Evolutionary conservation across 2,329 filamentous ascomycete genomes (phyloP).

Genomic region (Fusarium stilboides): DNA sequence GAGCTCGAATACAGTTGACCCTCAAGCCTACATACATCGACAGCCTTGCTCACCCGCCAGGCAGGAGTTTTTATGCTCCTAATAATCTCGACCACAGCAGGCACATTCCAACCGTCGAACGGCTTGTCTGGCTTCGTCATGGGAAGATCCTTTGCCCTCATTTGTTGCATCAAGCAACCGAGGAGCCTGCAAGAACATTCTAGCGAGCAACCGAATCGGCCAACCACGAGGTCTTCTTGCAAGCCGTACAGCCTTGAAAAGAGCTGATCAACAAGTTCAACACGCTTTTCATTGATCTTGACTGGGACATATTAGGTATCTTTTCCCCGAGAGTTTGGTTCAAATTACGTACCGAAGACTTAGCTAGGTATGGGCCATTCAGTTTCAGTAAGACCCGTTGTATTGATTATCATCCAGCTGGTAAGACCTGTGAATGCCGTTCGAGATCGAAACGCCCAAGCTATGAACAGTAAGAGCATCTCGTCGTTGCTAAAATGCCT

Average conservation of each 20-base stretch:
- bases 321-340: too few relatives aligned
- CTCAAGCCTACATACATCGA: background rate
- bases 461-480: background rate
- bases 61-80: background rate
- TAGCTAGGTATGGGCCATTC: background rate
- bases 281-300: background rate
- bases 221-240: background rate
- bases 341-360: background rate
- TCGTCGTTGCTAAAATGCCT: background rate
- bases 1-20: background rate
- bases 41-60: background rate
- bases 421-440: background rate
- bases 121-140: background rate
- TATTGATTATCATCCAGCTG: background rate
- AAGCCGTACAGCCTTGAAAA: background rate
- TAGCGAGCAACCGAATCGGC: background rate
- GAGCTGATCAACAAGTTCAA: background rate
- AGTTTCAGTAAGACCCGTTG: background rate
- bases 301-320: background rate
- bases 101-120: background rate
- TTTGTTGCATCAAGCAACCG: background rate
- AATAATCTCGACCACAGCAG: background rate
- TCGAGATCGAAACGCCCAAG: background rate
- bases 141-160: background rate
- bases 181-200: conserved; percentile 3